Evolutionary conservation across 768 basidiomycete species (phyloP), one percentile per base, ranked within the genome.

Genomic region (Cystobasidiopsis lactophilus): DNA sequence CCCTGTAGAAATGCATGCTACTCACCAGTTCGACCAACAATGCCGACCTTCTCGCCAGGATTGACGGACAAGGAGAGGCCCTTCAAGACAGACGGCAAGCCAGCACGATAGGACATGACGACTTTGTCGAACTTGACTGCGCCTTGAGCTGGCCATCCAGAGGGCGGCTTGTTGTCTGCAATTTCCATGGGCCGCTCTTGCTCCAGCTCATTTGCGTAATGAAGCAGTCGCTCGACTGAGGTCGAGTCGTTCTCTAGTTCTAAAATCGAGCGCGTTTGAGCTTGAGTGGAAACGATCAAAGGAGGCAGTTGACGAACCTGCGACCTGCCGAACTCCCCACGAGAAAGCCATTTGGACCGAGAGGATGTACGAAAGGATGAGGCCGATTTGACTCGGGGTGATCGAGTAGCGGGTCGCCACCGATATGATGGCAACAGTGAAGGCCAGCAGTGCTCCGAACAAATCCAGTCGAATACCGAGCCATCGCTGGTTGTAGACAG

Each of bases 231-330:
- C 54, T 70, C 67, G 10, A 66, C 65, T 27, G 65, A 62, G 64
- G 85, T 85, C 82, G 89, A 11, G 66, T 88, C 75, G 65, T 93
- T 91, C 66, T 91, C 85, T 11, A 88, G 79, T 64, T 89, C 85
- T 19, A 68, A 68, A 10, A 63, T 48, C 51, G 63, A 63, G 2
- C 65, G 43, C 4, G 55, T 54, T n/a, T n/a, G n/a, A n/a, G n/a
- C n/a, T n/a, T n/a, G n/a, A n/a, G n/a, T n/a, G n/a, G n/a, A n/a
- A n/a, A 43, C 45, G 19, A 52, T 18, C 16, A 46, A 46, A 46
- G 18, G 24, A 40, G 48, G 53, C 52, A 35, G 40, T 33, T 23
- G 49, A 29, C 23, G 41, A 2, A 18, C 37, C 37, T 30, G 81
- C 78, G 37, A 72, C 73, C 66, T 83, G 81, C 9, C 80, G 76